Percentiles rank a stretch among this genome's conserved stretches.
Evolutionary conservation across 2,329 filamentous ascomycete genomes (phyloP).

Genomic region (Pyrenophora graminea): DNA sequence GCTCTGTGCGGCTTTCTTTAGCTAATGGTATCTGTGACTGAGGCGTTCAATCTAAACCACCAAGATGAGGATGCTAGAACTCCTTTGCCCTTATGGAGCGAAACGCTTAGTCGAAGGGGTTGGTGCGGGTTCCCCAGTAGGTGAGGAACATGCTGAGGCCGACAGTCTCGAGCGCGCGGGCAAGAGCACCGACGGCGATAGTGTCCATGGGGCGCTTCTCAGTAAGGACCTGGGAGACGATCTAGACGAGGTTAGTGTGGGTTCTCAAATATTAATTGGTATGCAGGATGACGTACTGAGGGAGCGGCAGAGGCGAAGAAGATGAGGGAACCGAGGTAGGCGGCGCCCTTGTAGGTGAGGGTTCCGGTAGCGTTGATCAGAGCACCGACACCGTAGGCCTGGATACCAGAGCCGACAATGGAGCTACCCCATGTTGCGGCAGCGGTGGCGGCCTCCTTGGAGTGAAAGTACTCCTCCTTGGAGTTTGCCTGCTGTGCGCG

Average conservation of each 20-base stretch:
- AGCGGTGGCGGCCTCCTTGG: conserved; percentile 86
- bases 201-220: conserved; percentile 93
- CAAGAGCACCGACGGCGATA: conserved; percentile 80
- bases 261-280: not conserved
- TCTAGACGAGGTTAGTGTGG: conserved; percentile 56
- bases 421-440: conserved; percentile 90
- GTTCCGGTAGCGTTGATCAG: conserved; percentile 90
- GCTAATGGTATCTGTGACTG: not conserved
- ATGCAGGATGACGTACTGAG: conserved; percentile 63
- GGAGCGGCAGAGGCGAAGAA: conserved; percentile 91
- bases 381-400: conserved; percentile 87
- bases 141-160: conserved; percentile 90
- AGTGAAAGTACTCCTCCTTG: conserved; percentile 94
- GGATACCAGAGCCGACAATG: conserved; percentile 82
- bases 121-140: conserved; percentile 96
- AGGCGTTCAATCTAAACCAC: conserved; percentile 32
- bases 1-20: no score
- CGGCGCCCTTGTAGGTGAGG: conserved; percentile 93
- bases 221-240: conserved; percentile 82
- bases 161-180: conserved; percentile 89
- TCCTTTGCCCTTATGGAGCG: conserved; percentile 18
- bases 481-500: conserved; percentile 88
- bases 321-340: conserved; percentile 87
- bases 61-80: conserved; percentile 30
- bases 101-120: conserved; percentile 75